phyloP scores from a whole-genome alignment of 2,329 filamentous ascomycete genomes.

The Aspergillus quadrilineatus region DNA sequence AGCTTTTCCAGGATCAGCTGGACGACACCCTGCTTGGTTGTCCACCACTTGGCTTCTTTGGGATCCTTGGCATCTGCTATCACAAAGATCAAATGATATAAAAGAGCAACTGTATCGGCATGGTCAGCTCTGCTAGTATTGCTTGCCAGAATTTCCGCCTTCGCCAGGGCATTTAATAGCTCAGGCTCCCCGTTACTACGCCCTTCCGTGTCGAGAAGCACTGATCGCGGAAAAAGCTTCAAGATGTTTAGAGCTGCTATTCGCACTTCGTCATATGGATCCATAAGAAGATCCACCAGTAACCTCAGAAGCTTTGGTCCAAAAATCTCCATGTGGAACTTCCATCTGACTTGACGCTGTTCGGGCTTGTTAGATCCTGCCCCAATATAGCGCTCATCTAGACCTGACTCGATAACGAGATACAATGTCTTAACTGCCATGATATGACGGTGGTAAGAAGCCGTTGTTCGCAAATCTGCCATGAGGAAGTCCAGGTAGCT shows the following conservation, averaged over 20 bases:
- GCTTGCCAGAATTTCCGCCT: conserved; percentile 41
- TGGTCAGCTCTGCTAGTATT: conserved; percentile 82
- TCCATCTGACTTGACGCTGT: conserved; percentile 51
- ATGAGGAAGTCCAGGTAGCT: conserved; percentile 75
- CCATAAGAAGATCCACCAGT: conserved; percentile 75
- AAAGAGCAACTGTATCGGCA: conserved; percentile 82
- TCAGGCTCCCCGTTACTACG: conserved; percentile 25
- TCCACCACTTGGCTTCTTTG: conserved; percentile 28
- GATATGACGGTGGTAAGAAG: conserved; percentile 87
- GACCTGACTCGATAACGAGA: conserved; percentile 66
- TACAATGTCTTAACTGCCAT: conserved; percentile 71
- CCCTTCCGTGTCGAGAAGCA: conserved; percentile 25
- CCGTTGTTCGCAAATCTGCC: conserved; percentile 71
- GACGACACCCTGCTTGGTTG: conserved; percentile 52
- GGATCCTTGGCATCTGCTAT: conserved; percentile 48
- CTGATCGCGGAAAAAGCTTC: conserved; percentile 34
- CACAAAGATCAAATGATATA: conserved; percentile 67
- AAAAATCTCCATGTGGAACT: conserved; percentile 48
- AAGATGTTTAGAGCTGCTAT: conserved; percentile 52
- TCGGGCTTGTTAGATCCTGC: conserved; percentile 48
- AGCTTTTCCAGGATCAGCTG: conserved; percentile 60
- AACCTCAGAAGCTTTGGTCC: conserved; percentile 46
- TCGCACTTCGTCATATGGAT: conserved; percentile 91
- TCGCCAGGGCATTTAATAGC: conserved; percentile 32
- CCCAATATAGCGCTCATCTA: conserved; percentile 53